Evolutionary conservation across 345 rosid species (phyloP).

Genomic region (Aquilaria sinensis): DNA sequence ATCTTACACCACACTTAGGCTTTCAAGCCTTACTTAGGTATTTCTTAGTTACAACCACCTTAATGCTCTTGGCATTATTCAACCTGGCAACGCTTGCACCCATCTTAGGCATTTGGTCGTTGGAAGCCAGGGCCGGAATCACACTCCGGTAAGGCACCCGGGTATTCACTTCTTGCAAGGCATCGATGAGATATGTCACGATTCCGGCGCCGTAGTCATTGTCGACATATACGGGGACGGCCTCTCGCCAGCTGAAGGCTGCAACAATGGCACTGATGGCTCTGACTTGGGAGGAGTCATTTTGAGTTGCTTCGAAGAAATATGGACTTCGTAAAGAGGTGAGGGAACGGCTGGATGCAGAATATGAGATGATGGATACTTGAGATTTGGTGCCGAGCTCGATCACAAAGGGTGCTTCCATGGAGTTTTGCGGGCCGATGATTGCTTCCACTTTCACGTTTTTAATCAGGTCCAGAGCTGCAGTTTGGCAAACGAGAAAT

Average conservation of each 20-base stretch:
- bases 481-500: too few species aligned
- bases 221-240: conserved; percentile 29
- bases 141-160: conserved; percentile 17
- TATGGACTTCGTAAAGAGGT: conserved; percentile 4
- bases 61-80: too few species aligned
- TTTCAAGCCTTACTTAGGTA: too few species aligned
- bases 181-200: conserved; percentile 22
- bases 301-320: conserved; percentile 24
- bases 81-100: too few species aligned
- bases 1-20: too few species aligned
- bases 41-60: too few species aligned
- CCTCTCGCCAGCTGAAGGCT: conserved; percentile 30
- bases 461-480: conserved; percentile 32
- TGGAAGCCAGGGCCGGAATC: conserved; percentile 16
- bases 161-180: conserved; percentile 19
- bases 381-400: conserved; percentile 26
- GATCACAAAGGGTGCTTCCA: conserved; percentile 25
- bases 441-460: conserved; percentile 34
- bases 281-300: conserved; percentile 25
- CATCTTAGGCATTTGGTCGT: conserved; percentile 20
- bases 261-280: conserved; percentile 23
- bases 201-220: conserved; percentile 27
- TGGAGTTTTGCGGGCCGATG: conserved; percentile 28
- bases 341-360: conserved; percentile 24
- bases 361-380: conserved; percentile 31